These are phyloP conservation scores for Lactifluus piperatus DNA, from an alignment of 768 basidiomycete genomes.

Conservation along the genomic window DNA sequence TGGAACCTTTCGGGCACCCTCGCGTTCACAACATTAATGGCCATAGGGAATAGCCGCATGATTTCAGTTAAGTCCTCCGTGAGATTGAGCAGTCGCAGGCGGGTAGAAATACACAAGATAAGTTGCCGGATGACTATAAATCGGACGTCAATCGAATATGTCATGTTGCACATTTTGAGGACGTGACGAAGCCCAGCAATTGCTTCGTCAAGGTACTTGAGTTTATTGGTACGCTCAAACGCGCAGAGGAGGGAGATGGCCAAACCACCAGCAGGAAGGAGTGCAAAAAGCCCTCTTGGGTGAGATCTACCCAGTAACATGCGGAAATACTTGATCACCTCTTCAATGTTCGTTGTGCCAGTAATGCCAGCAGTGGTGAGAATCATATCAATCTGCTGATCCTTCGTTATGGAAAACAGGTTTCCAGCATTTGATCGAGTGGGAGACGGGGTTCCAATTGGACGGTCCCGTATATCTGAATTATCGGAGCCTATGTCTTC, in stretches of 20 bases:
- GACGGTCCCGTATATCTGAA: background rate
- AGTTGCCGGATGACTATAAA: background rate
- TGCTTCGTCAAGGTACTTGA: background rate
- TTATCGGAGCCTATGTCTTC: background rate
- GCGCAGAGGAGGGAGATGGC: background rate
- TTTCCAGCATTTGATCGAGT: background rate
- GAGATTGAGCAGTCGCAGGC: too few species aligned
- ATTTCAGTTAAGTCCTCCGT: too few species aligned
- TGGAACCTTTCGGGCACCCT: too few species aligned
- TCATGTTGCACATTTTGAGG: background rate
- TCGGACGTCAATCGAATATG: background rate
- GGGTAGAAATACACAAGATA: background rate
- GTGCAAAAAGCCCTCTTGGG: background rate
- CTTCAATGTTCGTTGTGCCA: background rate
- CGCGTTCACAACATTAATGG: too few species aligned
- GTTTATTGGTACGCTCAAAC: background rate
- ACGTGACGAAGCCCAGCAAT: background rate
- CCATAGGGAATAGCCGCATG: too few species aligned
- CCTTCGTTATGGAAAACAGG: background rate
- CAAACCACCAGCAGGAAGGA: background rate
- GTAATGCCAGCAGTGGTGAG: background rate
- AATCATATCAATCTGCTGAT: background rate
- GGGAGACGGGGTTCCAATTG: background rate
- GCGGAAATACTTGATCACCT: background rate
- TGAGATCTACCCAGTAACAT: background rate